Conservation (phyloP, 495 filamentous ascomycete genomes). For the Poronia punctata region DNA sequence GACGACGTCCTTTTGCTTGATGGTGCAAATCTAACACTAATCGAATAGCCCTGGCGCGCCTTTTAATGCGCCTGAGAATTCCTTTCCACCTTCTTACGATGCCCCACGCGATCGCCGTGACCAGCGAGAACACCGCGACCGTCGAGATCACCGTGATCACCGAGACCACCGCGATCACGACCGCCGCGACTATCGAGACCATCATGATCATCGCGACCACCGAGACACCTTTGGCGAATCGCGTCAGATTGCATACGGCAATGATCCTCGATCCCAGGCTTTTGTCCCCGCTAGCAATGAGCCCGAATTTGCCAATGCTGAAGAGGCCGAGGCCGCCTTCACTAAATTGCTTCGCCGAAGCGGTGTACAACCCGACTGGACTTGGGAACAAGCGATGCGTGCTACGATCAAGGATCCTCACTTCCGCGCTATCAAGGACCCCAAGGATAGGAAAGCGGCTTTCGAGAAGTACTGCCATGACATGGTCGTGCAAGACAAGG, state of each 20-base stretch:
- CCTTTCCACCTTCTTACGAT: constrained; percentile 37
- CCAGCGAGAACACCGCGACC: constrained; percentile 27
- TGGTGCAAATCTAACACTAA: constrained; percentile 18
- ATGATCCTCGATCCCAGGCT: constrained; percentile 54
- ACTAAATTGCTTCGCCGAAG: constrained; percentile 81
- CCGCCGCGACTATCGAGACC: constrained; percentile 17
- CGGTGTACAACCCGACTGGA: constrained; percentile 83
- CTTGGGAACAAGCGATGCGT: constrained; percentile 85
- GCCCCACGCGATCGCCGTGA: constrained; percentile 15
- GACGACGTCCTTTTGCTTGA: not conserved
- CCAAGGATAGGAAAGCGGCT: constrained; percentile 80
- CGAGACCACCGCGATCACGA: constrained; percentile 28
- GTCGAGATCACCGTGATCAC: constrained; percentile 17
- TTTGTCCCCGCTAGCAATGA: constrained; percentile 61
- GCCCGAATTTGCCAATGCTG: constrained; percentile 74
- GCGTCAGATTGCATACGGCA: constrained; percentile 62
- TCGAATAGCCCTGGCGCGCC: constrained; percentile 48
- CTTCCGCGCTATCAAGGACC: constrained; percentile 89
- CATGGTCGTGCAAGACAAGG: constrained; percentile 87
- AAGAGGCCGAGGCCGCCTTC: constrained; percentile 93
- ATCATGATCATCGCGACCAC: constrained; percentile 27
- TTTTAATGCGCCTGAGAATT: constrained; percentile 57
- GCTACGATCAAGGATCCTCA: constrained; percentile 88
- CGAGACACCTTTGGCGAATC: constrained; percentile 55
- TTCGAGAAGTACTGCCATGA: constrained; percentile 95